Percentiles rank a stretch among this genome's conserved stretches.
These are phyloP conservation scores for Erodium trifolium DNA, from an alignment of 441 rosid species.

Conservation along the genomic window DNA sequence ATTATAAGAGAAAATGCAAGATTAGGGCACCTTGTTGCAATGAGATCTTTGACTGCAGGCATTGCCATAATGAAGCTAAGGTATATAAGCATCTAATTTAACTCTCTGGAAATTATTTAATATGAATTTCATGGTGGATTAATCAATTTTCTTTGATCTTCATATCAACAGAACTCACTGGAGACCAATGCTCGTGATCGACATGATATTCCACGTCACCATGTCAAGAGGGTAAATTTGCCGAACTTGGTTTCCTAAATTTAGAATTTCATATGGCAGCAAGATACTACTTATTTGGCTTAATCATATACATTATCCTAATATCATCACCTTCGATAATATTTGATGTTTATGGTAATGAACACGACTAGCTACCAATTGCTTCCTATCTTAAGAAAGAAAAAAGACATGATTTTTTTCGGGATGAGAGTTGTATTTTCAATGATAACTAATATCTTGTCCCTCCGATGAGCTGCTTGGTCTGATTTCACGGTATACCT, in stretches of 20 bases:
- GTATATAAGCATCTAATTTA: constrained; percentile 2
- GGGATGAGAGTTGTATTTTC: background rate
- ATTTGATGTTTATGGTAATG: background rate
- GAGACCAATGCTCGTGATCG: constrained; percentile 36
- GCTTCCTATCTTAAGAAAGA: background rate
- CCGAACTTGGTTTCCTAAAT: background rate
- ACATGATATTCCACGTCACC: constrained; percentile 70
- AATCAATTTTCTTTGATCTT: background rate
- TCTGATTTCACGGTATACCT: background rate
- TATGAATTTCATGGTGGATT: background rate
- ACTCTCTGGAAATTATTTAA: background rate
- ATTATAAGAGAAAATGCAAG: constrained; percentile 70
- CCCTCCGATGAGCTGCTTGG: background rate
- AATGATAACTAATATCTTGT: background rate
- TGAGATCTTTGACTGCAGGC: constrained; percentile 66
- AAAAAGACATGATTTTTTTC: background rate
- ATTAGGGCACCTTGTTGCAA: constrained; percentile 74
- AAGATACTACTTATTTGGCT: background rate
- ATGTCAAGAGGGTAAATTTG: constrained; percentile 46
- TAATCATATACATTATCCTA: background rate
- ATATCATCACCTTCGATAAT: background rate
- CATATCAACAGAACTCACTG: constrained; percentile 38
- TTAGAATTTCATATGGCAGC: background rate
- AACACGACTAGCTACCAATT: background rate
- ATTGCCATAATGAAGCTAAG: constrained; percentile 78